Percentiles rank a stretch among this genome's conserved stretches.
Evolutionary conservation across 2,329 filamentous ascomycete species (phyloP).

Genomic region (Ophiostoma sp.): DNA sequence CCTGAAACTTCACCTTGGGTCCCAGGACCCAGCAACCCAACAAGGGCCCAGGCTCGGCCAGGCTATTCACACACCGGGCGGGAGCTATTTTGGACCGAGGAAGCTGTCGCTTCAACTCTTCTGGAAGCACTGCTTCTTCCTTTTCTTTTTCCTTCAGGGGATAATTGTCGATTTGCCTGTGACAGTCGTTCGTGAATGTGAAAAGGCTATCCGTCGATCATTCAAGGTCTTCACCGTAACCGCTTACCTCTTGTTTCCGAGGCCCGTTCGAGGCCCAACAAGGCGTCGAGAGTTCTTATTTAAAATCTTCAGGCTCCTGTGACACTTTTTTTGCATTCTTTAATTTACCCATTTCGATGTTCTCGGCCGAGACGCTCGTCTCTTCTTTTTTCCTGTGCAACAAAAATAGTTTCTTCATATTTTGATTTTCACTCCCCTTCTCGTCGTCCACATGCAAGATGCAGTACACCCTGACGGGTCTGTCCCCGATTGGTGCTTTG

Average conservation of each 20-base stretch:
- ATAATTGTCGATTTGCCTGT: not conserved
- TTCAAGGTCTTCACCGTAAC: not conserved
- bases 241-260: not conserved
- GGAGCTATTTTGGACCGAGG: constrained; percentile 19
- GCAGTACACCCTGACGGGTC: not conserved
- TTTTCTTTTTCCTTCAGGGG: not conserved
- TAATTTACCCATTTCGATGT: not conserved
- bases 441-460: constrained; percentile 3
- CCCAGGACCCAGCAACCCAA: not conserved
- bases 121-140: not conserved
- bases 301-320: not conserved
- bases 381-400: not conserved
- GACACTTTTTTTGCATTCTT: not conserved
- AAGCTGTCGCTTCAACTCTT: not conserved
- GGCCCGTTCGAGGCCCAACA: not conserved
- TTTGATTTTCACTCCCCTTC: not conserved
- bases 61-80: constrained; percentile 10
- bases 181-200: not conserved
- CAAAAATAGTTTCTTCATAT: not conserved
- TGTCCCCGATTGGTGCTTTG: not conserved
- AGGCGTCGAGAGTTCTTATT: not conserved
- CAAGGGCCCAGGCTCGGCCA: not conserved
- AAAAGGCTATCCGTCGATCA: not conserved
- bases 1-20: not conserved
- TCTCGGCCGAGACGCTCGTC: not conserved